Conservation (phyloP, 768 basidiomycete species). For the Leccinum aurantiacum region DNA sequence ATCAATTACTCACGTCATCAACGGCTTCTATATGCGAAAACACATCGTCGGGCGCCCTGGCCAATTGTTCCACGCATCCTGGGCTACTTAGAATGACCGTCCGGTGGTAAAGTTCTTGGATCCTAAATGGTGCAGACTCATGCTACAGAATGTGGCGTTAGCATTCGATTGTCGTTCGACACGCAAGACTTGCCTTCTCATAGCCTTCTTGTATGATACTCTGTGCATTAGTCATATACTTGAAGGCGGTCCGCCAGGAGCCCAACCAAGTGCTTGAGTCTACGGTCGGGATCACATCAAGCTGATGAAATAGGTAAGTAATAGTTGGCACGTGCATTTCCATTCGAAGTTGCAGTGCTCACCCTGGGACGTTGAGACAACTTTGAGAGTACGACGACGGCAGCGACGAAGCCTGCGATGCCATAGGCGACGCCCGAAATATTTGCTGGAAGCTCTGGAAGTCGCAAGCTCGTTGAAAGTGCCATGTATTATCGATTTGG, state of each 20-base stretch:
- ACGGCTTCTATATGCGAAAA: background rate
- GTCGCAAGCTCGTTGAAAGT: background rate
- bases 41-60: background rate
- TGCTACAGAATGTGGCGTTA: conserved; percentile 18
- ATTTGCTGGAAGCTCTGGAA: background rate
- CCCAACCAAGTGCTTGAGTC: conserved; percentile 15
- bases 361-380: background rate
- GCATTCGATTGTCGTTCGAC: background rate
- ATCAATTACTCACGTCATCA: background rate
- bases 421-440: background rate
- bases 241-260: conserved; percentile 25
- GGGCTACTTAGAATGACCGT: conserved; percentile 36
- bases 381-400: background rate
- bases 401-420: background rate
- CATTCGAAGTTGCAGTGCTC: background rate
- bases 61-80: background rate
- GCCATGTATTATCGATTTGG: background rate
- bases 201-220: conserved; percentile 33
- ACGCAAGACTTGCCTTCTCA: conserved; percentile 18
- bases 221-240: conserved; percentile 13
- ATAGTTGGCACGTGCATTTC: background rate
- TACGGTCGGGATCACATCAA: background rate
- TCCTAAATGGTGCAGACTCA: conserved; percentile 29
- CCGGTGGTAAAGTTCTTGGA: conserved; percentile 34
- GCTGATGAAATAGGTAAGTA: background rate